phyloP scores from a whole-genome alignment of 2,329 filamentous ascomycete species.

The Cadophora sp. region DNA sequence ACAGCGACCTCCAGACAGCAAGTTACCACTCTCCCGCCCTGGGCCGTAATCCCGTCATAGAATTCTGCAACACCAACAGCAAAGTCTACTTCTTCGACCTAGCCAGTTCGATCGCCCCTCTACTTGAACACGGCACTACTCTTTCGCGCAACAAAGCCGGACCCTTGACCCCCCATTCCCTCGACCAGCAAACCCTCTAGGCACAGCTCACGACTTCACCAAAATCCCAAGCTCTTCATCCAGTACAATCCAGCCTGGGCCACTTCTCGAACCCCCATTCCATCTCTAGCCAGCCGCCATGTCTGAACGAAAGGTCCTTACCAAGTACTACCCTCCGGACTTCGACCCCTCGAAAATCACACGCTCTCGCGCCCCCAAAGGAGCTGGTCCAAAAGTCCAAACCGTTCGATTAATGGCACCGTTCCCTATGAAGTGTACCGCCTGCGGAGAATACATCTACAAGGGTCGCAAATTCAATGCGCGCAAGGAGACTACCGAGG shows the following conservation, averaged over 20 bases:
- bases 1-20: neutral
- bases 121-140: too few species aligned
- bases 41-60: conserved; percentile 72
- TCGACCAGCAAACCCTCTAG: too few species aligned
- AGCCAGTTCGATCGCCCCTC: too few species aligned
- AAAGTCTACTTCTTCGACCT: conserved; percentile 82
- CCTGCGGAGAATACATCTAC: conserved; percentile 83
- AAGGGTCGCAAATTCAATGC: conserved; percentile 96
- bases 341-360: conserved; percentile 88
- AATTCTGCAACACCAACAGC: conserved; percentile 73
- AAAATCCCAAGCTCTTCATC: too few species aligned
- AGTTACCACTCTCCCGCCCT: neutral
- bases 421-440: conserved; percentile 77
- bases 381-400: conserved; percentile 79
- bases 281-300: conserved; percentile 53
- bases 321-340: conserved; percentile 72
- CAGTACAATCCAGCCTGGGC: too few species aligned
- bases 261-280: neutral
- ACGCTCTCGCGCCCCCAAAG: conserved; percentile 72
- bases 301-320: conserved; percentile 86
- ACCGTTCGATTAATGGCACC: conserved; percentile 91
- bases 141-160: too few species aligned
- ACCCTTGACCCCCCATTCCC: too few species aligned
- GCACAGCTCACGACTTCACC: too few species aligned
- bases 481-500: conserved; percentile 88